Conservation (phyloP, 2,329 filamentous ascomycete genomes). For the Fusarium bulbicola region DNA sequence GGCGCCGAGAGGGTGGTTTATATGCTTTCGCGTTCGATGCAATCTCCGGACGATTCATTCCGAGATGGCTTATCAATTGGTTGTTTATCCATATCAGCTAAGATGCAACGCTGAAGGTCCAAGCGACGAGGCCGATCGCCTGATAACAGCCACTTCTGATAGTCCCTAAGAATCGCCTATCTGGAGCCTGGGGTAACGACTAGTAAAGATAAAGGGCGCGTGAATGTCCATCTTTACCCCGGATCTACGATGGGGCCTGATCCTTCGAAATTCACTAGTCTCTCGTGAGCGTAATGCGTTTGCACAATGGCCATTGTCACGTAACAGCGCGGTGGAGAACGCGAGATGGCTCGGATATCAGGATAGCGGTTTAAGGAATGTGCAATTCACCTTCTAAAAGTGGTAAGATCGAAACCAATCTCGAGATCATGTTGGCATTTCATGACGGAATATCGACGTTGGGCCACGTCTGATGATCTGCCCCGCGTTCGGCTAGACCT, state of each 20-base stretch:
- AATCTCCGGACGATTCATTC: neutral
- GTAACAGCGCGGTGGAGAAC: neutral
- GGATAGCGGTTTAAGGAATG: rapidly evolving
- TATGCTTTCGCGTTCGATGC: neutral
- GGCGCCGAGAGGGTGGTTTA: too few relatives aligned
- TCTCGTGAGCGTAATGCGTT: rapidly evolving
- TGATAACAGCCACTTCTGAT: neutral
- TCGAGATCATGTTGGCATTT: neutral
- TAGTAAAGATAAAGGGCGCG: rapidly evolving
- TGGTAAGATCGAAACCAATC: too few relatives aligned
- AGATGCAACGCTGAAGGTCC: neutral
- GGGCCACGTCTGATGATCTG: rapidly evolving
- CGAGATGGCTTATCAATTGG: neutral
- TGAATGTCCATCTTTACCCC: neutral
- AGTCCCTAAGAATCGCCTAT: neutral
- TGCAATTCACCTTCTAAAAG: neutral
- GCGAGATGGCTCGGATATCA: rapidly evolving
- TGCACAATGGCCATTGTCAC: too few relatives aligned
- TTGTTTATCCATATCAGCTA: too few relatives aligned
- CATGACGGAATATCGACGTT: neutral
- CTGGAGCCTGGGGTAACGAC: neutral
- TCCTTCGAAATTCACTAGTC: rapidly evolving
- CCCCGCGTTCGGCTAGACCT: neutral
- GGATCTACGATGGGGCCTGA: neutral
- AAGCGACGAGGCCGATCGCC: neutral